These are phyloP conservation scores for Miamiensis avidus DNA, from an alignment of 169 alveolate species.

Conservation along the genomic window DNA sequence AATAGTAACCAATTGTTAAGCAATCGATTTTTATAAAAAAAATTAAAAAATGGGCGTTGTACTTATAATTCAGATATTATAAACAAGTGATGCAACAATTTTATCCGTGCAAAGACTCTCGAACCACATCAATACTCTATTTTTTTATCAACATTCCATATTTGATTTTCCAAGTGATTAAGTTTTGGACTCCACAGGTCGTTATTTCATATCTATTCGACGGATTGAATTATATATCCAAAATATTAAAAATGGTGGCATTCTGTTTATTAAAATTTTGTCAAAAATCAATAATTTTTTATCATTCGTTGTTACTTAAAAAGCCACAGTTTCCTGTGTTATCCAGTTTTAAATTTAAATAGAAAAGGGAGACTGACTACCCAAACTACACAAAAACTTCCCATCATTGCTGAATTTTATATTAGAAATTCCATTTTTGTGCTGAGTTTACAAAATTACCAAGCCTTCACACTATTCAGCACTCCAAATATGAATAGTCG, in stretches of 20 bases:
- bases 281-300: no score
- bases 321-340: constrained; percentile 61
- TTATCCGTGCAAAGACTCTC: constrained; percentile 26
- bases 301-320: constrained; percentile 16
- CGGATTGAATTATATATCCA: constrained; percentile 66
- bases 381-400: constrained; percentile 59
- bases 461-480: constrained; percentile 70
- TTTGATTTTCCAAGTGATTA: constrained; percentile 71
- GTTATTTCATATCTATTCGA: constrained; percentile 63
- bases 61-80: constrained; percentile 24
- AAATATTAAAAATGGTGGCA: constrained; percentile 70
- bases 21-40: no score
- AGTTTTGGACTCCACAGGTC: constrained; percentile 73
- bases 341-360: constrained; percentile 68
- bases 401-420: constrained; percentile 74
- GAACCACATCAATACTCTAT: constrained; percentile 19
- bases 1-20: not conserved
- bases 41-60: not conserved
- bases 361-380: constrained; percentile 70
- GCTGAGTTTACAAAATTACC: constrained; percentile 65
- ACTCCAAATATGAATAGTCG: constrained; percentile 82
- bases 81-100: constrained; percentile 47
- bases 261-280: constrained; percentile 2
- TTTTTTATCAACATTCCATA: constrained; percentile 57
- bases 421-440: constrained; percentile 73